phyloP scores from a whole-genome alignment of 495 filamentous ascomycete species.

The Trichoderma virens region DNA sequence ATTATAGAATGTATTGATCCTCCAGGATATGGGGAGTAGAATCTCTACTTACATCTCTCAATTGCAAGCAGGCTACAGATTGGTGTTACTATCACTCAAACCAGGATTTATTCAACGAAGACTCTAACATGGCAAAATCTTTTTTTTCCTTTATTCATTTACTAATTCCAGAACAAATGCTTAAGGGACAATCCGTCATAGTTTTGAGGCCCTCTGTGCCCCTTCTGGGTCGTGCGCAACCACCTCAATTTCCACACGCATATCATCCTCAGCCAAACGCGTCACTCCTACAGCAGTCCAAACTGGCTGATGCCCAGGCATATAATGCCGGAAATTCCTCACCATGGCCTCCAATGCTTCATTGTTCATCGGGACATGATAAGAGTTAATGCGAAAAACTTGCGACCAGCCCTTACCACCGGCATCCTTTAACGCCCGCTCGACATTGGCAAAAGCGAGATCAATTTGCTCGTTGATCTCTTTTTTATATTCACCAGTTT shows the following conservation, averaged over 20 bases:
- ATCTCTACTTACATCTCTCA: too few relatives aligned
- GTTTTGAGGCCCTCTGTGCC: neutral
- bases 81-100: too few relatives aligned
- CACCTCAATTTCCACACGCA: slow-evolving; percentile 41
- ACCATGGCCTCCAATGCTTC: slow-evolving; percentile 35
- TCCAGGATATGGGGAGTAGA: too few relatives aligned
- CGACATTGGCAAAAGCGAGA: slow-evolving; percentile 48
- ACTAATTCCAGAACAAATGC: too few relatives aligned
- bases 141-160: too few relatives aligned
- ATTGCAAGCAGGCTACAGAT: too few relatives aligned
- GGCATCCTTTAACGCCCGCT: slow-evolving; percentile 36
- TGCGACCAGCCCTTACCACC: slow-evolving; percentile 53
- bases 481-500: slow-evolving; percentile 26
- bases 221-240: slow-evolving; percentile 27
- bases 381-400: slow-evolving; percentile 44
- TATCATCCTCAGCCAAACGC: slow-evolving; percentile 13
- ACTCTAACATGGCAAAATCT: too few relatives aligned
- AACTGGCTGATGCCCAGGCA: slow-evolving; percentile 27
- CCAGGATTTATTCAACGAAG: too few relatives aligned
- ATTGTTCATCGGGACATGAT: slow-evolving; percentile 36
- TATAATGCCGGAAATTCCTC: slow-evolving; percentile 39
- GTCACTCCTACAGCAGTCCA: slow-evolving; percentile 14
- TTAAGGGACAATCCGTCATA: neutral
- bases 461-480: slow-evolving; percentile 43
- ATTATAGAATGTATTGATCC: too few relatives aligned